These are phyloP conservation scores for Phlegmacium glaucopus DNA, from an alignment of 768 basidiomycete species.

Conservation along the genomic window DNA sequence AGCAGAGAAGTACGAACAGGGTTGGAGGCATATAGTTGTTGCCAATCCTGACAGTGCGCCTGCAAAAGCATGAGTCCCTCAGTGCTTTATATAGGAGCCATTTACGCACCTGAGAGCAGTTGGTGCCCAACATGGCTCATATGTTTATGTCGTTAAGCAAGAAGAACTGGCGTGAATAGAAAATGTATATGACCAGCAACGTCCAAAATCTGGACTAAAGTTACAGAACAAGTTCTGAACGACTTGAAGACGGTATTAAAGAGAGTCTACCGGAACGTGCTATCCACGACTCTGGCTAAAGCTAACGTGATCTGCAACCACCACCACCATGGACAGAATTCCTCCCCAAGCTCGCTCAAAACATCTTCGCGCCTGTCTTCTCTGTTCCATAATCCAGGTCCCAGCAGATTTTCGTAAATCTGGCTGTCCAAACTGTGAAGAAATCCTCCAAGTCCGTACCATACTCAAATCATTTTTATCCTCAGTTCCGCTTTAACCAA, in stretches of 20 bases:
- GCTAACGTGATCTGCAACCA: neutral
- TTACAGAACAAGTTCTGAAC: too few species aligned
- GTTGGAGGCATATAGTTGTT: slow-evolving; percentile 72
- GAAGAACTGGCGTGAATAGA: neutral
- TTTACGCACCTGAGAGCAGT: slow-evolving; percentile 52
- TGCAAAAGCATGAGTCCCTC: slow-evolving; percentile 23
- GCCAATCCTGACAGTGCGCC: slow-evolving; percentile 79
- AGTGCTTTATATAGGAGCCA: too few species aligned
- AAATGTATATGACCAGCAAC: neutral
- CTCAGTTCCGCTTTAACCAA: neutral
- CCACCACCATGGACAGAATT: slow-evolving; percentile 32
- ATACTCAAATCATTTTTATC: neutral
- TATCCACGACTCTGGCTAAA: too few species aligned
- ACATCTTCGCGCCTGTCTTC: slow-evolving; percentile 83
- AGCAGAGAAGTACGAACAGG: slow-evolving; percentile 45
- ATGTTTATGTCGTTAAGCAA: slow-evolving; percentile 6
- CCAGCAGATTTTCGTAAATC: slow-evolving; percentile 77
- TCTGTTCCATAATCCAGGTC: slow-evolving; percentile 89
- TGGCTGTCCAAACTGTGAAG: slow-evolving; percentile 98
- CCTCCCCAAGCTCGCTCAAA: slow-evolving; percentile 64
- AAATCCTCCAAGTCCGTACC: slow-evolving; percentile 76
- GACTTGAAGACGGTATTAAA: too few species aligned
- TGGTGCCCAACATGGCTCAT: slow-evolving; percentile 73
- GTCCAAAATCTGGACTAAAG: too few species aligned
- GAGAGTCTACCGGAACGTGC: too few species aligned